Conservation (phyloP, 2,329 filamentous ascomycete species). For the Fusarium piperis region DNA sequence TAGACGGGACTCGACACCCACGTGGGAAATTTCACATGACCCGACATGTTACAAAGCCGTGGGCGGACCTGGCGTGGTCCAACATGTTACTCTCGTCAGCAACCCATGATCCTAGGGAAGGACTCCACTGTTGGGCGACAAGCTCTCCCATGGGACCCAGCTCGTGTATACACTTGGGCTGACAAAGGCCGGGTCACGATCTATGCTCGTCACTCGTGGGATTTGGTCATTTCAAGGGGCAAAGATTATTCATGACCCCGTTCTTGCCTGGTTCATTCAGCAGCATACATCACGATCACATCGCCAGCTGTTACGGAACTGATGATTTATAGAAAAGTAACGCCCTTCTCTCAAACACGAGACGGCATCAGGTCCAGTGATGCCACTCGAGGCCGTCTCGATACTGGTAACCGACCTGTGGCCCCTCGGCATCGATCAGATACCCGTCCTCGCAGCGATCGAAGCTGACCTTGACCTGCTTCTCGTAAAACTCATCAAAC, state of each 20-base stretch:
- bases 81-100: neutral
- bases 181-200: neutral
- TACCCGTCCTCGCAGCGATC: constrained; percentile 66
- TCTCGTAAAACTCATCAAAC: constrained; percentile 64
- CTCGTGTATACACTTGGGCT: neutral
- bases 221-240: neutral
- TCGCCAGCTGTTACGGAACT: neutral
- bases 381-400: constrained; percentile 42
- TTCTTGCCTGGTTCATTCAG: neutral
- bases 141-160: neutral
- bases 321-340: neutral
- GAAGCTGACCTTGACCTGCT: constrained; percentile 60
- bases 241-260: neutral
- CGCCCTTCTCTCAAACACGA: neutral
- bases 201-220: neutral
- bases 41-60: constrained; percentile 4
- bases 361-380: constrained; percentile 38
- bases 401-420: constrained; percentile 49
- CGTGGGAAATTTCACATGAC: constrained; percentile 14
- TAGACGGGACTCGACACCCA: neutral
- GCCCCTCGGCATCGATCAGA: constrained; percentile 64
- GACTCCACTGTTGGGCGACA: constrained; percentile 18
- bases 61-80: neutral
- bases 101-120: neutral
- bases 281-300: neutral